Evolutionary conservation across 2,329 filamentous ascomycete genomes (phyloP), one percentile per base, ranked within the genome.

Genomic region (Colletotrichum orbiculare): DNA sequence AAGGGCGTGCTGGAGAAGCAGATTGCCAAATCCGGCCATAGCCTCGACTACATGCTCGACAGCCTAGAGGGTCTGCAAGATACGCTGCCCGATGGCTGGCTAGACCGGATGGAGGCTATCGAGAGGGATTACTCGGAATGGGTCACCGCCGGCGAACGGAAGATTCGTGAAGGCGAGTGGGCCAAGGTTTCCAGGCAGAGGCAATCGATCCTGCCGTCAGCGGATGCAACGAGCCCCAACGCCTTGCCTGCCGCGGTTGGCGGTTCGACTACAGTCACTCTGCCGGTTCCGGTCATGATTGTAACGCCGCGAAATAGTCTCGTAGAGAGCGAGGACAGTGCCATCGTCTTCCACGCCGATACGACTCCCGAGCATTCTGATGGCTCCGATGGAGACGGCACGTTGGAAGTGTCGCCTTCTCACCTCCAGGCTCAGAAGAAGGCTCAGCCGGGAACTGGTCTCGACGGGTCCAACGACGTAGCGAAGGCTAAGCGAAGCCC

Each of bases 11-110:
- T 98, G 38, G 88, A 91, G 61, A 80, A 85, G 38, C 91, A 91
- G 69, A 88, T 97, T 39, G 82, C 86, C 12, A 84, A 84, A 41
- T 84, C 94, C 0, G 95, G 93, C 0, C 85, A 85, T 52, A 85
- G 89, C 43, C 83, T 98, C 67, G 96, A 99, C 75, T 87, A 85
- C 54, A 93, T 97, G 86, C 84, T 99, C 12, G 94, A 99, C 76
- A 85, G 87, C 38, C 83, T 98, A 2, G 96, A 98, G 76, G 94
- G 93, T 2, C 84, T 89, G 59, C 84, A 91, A 47, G 96, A 99
- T 72, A 93, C 91, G 0, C 81, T 99, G 9, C 96, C 96, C 0
- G 91, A 96, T 45, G 76, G 81, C 35, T 99, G 95, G 96, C 87
- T 98, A 60, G 93, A 97, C 71, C 86, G 89, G 5, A 90, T 98